phyloP scores from a whole-genome alignment of 306 rosid species.

The Ceratonia siliqua region DNA sequence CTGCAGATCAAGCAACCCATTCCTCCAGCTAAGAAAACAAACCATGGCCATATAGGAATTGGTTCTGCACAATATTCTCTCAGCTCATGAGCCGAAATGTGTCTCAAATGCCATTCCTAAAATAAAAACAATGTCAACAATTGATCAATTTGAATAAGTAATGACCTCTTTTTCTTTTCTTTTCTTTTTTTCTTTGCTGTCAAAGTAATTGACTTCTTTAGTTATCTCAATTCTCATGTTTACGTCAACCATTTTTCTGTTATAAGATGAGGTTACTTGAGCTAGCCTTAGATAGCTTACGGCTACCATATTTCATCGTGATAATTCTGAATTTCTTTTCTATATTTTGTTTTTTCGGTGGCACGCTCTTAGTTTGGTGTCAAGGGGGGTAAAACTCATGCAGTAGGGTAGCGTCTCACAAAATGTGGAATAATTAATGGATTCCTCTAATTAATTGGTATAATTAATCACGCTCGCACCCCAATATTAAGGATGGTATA shows the following conservation, averaged over 20 bases:
- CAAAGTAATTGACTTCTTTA: not conserved
- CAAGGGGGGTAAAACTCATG: too few species aligned
- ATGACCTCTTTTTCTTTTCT: not conserved
- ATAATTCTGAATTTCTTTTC: not conserved
- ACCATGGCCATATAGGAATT: slow-evolving; percentile 80
- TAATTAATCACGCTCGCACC: too few species aligned
- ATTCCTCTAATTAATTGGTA: too few species aligned
- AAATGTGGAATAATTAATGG: too few species aligned
- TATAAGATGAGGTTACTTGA: too few species aligned
- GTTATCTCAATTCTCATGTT: not conserved
- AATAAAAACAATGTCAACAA: not conserved
- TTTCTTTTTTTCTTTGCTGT: too few species aligned
- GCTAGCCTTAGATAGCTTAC: too few species aligned
- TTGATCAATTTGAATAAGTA: not conserved
- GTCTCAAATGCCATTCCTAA: slow-evolving; percentile 53
- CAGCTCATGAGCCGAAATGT: slow-evolving; percentile 6
- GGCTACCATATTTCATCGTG: not conserved
- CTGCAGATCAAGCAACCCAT: slow-evolving; percentile 78
- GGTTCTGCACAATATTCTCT: slow-evolving; percentile 25
- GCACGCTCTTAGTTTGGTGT: too few species aligned
- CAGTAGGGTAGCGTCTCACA: too few species aligned
- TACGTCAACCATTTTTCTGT: not conserved
- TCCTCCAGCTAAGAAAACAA: slow-evolving; percentile 70
- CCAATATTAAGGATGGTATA: too few species aligned
- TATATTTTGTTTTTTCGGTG: not conserved